Evolutionary conservation across 441 rosid species (phyloP).

Genomic region (Francoa sonchifolia): DNA sequence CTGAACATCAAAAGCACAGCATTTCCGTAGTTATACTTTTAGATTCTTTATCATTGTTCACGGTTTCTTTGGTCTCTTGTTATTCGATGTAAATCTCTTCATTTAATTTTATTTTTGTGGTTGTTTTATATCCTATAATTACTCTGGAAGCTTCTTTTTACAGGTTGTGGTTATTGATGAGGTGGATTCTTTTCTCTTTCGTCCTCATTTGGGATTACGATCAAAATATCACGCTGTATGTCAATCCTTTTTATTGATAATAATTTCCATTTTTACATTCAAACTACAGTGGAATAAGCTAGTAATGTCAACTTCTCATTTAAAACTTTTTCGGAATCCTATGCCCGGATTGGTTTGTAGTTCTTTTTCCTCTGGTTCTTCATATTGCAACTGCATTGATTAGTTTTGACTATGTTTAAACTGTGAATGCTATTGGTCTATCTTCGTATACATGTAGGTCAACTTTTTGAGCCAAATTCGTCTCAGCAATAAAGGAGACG

Average conservation of each 20-base stretch:
- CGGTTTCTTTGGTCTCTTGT: no score
- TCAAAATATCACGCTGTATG: constrained; percentile 89
- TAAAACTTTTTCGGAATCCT: background rate
- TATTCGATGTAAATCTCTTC: no score
- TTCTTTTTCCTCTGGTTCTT: no score
- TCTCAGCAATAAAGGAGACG: constrained; percentile 69
- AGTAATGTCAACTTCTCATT: background rate
- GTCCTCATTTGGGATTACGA: constrained; percentile 75
- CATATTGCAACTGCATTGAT: background rate
- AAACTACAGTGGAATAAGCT: background rate
- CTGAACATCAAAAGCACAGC: no score
- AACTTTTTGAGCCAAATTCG: constrained; percentile 87
- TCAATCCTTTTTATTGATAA: constrained; percentile 7
- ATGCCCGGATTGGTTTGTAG: no score
- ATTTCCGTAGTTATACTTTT: no score
- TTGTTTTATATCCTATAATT: background rate
- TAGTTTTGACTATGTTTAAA: constrained; percentile 6
- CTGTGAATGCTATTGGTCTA: constrained; percentile 8
- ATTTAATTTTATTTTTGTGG: background rate
- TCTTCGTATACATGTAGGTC: constrained; percentile 36
- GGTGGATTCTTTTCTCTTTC: constrained; percentile 83
- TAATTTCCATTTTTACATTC: constrained; percentile 1
- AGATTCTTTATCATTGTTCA: no score
- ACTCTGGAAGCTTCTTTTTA: constrained; percentile 8
- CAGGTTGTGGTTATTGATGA: constrained; percentile 92